Evolutionary conservation across 2,329 filamentous ascomycete species (phyloP).

Genomic region (Phyllosticta citrichinensis): DNA sequence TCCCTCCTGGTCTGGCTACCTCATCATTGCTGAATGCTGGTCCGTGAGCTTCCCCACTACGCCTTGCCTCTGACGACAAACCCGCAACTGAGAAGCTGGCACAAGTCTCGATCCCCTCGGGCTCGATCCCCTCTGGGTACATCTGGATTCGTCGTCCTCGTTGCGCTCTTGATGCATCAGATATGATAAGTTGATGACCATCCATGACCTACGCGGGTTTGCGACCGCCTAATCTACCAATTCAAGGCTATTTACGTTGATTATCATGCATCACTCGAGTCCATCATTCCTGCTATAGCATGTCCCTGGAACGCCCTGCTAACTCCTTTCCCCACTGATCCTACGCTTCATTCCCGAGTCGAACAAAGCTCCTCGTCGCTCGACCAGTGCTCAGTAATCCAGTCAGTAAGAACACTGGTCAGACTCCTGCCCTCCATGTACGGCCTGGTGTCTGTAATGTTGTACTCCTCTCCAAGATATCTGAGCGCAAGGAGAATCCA

Average conservation of each 20-base stretch:
- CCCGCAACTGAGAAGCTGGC: background rate
- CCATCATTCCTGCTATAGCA: background rate
- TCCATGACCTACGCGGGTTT: background rate
- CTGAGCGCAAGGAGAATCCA: slow-evolving; percentile 70
- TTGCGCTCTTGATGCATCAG: background rate
- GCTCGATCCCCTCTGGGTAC: background rate
- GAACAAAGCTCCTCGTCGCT: slow-evolving; percentile 8
- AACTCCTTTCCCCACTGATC: background rate
- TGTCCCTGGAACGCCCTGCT: background rate
- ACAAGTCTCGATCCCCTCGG: background rate
- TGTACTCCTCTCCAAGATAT: slow-evolving; percentile 43
- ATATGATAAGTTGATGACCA: background rate
- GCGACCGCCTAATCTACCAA: background rate
- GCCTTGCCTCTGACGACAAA: background rate
- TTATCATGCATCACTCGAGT: background rate
- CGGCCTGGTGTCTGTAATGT: slow-evolving; percentile 39
- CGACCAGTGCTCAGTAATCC: slow-evolving; percentile 48
- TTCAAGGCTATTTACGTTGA: background rate
- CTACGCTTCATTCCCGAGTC: background rate
- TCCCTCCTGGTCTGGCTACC: background rate
- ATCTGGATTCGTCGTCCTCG: background rate
- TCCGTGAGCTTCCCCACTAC: background rate
- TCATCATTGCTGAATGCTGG: slow-evolving; percentile 1
- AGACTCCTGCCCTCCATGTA: slow-evolving; percentile 46
- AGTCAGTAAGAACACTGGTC: slow-evolving; percentile 48